Base-by-base conservation (phyloP, 169 alveolate genomes). In the Cytauxzoon felis region DNA sequence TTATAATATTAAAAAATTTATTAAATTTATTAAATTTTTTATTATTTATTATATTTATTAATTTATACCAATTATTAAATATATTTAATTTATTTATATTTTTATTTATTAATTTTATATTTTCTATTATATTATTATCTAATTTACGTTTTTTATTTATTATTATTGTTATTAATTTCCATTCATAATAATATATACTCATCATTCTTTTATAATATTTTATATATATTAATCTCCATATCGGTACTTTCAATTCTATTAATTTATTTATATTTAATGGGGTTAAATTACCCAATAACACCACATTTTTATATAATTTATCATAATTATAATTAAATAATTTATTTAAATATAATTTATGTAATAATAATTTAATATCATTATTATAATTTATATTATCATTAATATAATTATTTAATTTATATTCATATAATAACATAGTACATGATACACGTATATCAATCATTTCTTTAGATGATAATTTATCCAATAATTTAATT, bases 221-320 rank as follows among this genome's bases (percentile, higher is more conserved):
- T 2, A 4, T 7, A 3, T 6, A 24, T 11, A 54, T 43, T 36
- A 54, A 3, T 33, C 66, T 29, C 65, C 65, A 54, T 3, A 54
- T 5, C 3, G 65, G 65, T n/a, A 54, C 43, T 9, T 54, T 54
- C 3, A 47, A 3, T n/a, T n/a, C n/a, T n/a, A n/a, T n/a, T n/a
- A n/a, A n/a, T n/a, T n/a, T n/a, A n/a, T n/a, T n/a, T n/a, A n/a
- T n/a, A n/a, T n/a, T n/a, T n/a, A n/a, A n/a, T n/a, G n/a, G n/a
- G n/a, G n/a, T n/a, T n/a, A n/a, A n/a, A n/a, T n/a, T n/a, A n/a
- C n/a, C n/a, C n/a, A n/a, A n/a, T n/a, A n/a, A n/a, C n/a, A n/a
- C n/a, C n/a, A n/a, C n/a, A n/a, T n/a, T n/a, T n/a, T n/a, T n/a
- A n/a, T n/a, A n/a, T n/a, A n/a, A n/a, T n/a, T n/a, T n/a, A n/a